Evolutionary conservation across 768 basidiomycete species (phyloP).

Genomic region (Phylloporus rhodoxanthus): DNA sequence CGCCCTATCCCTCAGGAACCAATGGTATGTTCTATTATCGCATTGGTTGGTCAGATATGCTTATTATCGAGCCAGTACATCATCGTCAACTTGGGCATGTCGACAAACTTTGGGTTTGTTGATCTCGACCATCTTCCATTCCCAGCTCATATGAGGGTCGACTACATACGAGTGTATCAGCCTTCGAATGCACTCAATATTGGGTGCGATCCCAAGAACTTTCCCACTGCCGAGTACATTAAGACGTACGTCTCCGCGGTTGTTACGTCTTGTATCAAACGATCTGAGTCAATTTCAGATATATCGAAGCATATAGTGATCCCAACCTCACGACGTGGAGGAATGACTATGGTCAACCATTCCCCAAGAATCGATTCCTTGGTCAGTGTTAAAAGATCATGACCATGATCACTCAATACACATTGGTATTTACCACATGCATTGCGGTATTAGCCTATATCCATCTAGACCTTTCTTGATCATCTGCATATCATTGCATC

Average conservation of each 20-base stretch:
- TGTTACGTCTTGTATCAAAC: not conserved
- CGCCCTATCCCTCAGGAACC: constrained; percentile 79
- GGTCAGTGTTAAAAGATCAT: constrained; percentile 32
- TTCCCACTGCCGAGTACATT: constrained; percentile 73
- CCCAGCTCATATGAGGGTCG: constrained; percentile 44
- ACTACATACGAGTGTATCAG: constrained; percentile 72
- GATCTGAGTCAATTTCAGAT: constrained; percentile 31
- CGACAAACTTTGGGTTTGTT: constrained; percentile 51
- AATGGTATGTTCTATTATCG: constrained; percentile 49
- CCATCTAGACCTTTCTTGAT: not conserved
- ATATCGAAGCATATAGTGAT: constrained; percentile 67
- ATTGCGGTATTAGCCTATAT: not conserved
- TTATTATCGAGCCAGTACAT: constrained; percentile 37
- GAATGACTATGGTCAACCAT: constrained; percentile 39
- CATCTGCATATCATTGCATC: constrained; percentile 1
- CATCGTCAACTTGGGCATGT: constrained; percentile 55
- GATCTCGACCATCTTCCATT: constrained; percentile 49
- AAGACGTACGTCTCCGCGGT: constrained; percentile 37
- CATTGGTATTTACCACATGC: not conserved
- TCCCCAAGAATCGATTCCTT: constrained; percentile 49
- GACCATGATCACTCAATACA: not conserved
- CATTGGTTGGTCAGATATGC: not conserved
- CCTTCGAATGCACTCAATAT: constrained; percentile 53
- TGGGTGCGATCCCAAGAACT: constrained; percentile 63
- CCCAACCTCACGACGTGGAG: constrained; percentile 41